Evolutionary conservation across 192 early-diverging fungal genomes (phyloP).

Genomic region (Diversispora eburnea): DNA sequence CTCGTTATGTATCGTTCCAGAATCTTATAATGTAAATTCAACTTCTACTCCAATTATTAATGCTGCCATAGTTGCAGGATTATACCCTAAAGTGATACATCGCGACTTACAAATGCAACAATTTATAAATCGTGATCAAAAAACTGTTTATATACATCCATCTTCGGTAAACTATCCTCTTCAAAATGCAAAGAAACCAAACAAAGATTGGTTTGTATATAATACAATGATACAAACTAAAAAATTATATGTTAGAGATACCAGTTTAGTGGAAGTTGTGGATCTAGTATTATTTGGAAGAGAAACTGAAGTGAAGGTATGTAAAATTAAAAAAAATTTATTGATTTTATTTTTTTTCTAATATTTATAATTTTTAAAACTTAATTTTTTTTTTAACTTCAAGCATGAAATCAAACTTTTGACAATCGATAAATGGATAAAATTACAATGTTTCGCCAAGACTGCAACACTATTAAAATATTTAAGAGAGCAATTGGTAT

Average conservation of each 20-base stretch:
- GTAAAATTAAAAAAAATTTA: neutral
- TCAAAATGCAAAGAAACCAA: slow-evolving; percentile 25
- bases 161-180: slow-evolving; percentile 51
- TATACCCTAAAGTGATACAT: slow-evolving; percentile 73
- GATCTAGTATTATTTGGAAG: slow-evolving; percentile 49
- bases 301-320: slow-evolving; percentile 46
- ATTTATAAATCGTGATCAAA: slow-evolving; percentile 42
- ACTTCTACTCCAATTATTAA: slow-evolving; percentile 56
- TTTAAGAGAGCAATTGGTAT: slow-evolving; percentile 48
- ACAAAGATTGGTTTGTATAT: slow-evolving; percentile 43
- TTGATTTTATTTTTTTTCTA: neutral
- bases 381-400: slow-evolving; percentile 8
- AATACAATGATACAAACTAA: slow-evolving; percentile 50
- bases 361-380: neutral
- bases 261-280: slow-evolving; percentile 40
- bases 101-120: slow-evolving; percentile 34
- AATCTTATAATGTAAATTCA: slow-evolving; percentile 41
- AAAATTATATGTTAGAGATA: slow-evolving; percentile 53
- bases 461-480: slow-evolving; percentile 51
- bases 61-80: slow-evolving; percentile 72
- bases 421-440: slow-evolving; percentile 50
- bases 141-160: slow-evolving; percentile 72
- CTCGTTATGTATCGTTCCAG: slow-evolving; percentile 40
- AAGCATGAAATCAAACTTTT: slow-evolving; percentile 20
- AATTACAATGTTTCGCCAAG: slow-evolving; percentile 51